These are phyloP conservation scores for Strobilomyces dryophilus DNA, from an alignment of 768 basidiomycete species.

Conservation along the genomic window DNA sequence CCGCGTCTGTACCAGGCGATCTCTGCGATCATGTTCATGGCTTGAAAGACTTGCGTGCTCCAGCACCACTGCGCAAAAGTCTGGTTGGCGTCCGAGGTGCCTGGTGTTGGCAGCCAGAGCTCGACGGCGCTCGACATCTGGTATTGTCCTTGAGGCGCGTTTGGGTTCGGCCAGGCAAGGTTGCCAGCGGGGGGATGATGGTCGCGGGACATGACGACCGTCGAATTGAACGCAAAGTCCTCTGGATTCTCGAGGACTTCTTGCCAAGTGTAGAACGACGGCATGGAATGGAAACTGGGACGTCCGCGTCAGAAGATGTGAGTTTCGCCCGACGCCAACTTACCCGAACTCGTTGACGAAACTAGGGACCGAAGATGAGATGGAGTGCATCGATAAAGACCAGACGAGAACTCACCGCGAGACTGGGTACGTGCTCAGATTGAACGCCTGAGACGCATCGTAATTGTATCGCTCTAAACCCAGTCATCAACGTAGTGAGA, in stretches of 20 bases:
- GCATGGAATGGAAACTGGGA: constrained; percentile 58
- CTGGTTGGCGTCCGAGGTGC: constrained; percentile 45
- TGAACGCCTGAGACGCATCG: constrained; percentile 47
- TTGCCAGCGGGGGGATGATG: constrained; percentile 53
- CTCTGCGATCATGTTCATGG: constrained; percentile 56
- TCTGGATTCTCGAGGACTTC: constrained; percentile 47
- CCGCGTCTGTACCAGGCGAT: constrained; percentile 57
- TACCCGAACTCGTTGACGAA: constrained; percentile 61
- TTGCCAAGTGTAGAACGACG: constrained; percentile 59
- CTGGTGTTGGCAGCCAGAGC: constrained; percentile 52
- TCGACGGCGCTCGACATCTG: constrained; percentile 51
- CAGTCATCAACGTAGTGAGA: background rate
- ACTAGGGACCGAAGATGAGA: constrained; percentile 21
- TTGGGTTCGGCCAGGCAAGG: constrained; percentile 53
- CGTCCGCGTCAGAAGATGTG: background rate
- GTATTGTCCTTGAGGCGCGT: constrained; percentile 47
- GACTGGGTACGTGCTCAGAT: constrained; percentile 50
- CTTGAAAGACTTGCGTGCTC: constrained; percentile 59
- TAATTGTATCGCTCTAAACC: constrained; percentile 53
- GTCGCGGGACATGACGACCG: constrained; percentile 51
- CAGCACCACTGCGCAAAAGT: constrained; percentile 64
- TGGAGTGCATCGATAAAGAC: background rate
- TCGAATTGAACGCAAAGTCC: constrained; percentile 56
- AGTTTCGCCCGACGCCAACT: constrained; percentile 4
- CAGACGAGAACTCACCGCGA: constrained; percentile 31